A percentile compares a stretch with the other conserved stretches of the same genome.
Evolutionary conservation across 73 alveolate species (phyloP).

Genomic region (Tetrahymena malaccensis): DNA sequence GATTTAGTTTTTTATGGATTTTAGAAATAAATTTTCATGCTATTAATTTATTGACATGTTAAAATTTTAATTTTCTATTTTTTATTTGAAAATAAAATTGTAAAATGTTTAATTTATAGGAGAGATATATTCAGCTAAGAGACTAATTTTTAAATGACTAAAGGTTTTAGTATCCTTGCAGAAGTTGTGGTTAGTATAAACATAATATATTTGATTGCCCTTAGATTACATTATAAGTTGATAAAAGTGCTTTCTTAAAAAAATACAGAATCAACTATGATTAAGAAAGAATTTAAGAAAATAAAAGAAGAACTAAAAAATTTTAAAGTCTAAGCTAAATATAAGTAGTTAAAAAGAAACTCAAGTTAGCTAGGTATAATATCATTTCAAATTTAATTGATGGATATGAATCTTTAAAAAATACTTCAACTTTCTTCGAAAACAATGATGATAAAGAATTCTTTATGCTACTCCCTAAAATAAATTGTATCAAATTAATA

Average conservation of each 20-base stretch:
- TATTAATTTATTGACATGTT: too few relatives aligned
- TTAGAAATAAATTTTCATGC: too few relatives aligned
- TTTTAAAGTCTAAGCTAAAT: neutral
- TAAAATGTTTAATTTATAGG: neutral
- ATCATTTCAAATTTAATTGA: neutral
- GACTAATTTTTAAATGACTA: neutral
- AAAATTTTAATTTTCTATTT: too few relatives aligned
- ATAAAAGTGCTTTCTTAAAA: neutral
- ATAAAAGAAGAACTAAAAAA: neutral
- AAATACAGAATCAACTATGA: neutral
- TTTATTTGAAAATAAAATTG: neutral
- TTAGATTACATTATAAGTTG: neutral
- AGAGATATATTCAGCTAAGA: neutral
- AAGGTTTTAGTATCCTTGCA: neutral
- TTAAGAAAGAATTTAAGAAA: neutral
- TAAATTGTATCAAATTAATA: neutral
- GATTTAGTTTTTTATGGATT: too few relatives aligned
- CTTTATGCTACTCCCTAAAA: neutral
- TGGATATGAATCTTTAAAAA: neutral
- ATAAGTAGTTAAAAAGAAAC: neutral
- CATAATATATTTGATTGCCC: neutral
- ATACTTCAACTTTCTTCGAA: neutral
- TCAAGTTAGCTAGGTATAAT: neutral
- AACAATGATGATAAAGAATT: neutral
- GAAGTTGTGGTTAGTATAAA: neutral